Base-by-base conservation (phyloP, 352 stramenopile species). In the Phytophthora lateralis region DNA sequence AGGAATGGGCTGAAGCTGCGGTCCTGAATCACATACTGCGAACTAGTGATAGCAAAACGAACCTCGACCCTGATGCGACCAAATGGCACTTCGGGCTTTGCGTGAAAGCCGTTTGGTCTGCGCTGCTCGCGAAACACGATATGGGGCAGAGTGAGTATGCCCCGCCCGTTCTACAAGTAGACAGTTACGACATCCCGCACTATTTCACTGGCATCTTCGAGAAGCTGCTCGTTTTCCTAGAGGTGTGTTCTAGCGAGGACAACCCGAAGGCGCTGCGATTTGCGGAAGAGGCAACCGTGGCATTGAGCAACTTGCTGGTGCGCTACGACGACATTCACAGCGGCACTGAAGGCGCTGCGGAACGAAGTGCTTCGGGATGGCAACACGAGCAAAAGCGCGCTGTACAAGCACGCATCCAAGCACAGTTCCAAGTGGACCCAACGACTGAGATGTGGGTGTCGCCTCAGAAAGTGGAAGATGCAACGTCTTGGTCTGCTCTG, bases 41-140 rank as follows among this genome's bases (percentile, higher is more conserved):
- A 67, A 43, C 43, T 66, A 9, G 11, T 48, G 26, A 37, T 15
- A 44, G 17, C 17, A 24, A 44, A 18, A 17, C 20, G 12, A 52
- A 17, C 48, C 15, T 46, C 17, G 44, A 47, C 41, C 14, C 41
- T 32, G 55, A 41, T 15, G 11, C 6, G 38, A 26, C 32, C 30
- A 50, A 48, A 10, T 71, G 59, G 57, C 18, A 62, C 38, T 90
- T 93, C 61, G 84, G 80, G 7, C 65, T 89, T 17, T 70, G 71
- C 12, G 60, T 80, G 11, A 90, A 90, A 32, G 78, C 80, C 6
- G 60, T 88, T 24, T 80, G 74, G 58, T 55, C 61, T 30, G 72
- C 32, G 18, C 39, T 81, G 10, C 34, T 66, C 24, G 55, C 11
- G 21, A 76, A 47, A 26, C 58, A 59, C 20, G 48, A 58, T 11